Evolutionary conservation across 768 basidiomycete genomes (phyloP).

Genomic region (Ramaria rubella): DNA sequence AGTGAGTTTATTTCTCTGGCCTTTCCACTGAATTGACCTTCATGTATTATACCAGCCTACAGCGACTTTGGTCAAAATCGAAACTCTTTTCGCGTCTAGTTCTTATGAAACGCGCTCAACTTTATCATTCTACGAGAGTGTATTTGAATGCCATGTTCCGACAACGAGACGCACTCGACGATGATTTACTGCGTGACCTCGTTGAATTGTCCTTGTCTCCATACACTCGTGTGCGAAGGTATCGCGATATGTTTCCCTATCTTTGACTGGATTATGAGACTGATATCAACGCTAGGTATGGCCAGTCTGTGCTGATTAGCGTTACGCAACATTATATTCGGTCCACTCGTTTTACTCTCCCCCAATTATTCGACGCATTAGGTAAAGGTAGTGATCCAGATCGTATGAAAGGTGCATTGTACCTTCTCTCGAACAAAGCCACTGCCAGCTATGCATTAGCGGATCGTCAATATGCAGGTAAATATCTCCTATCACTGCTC

Average conservation of each 20-base stretch:
- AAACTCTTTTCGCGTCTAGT: conserved; percentile 70
- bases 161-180: conserved; percentile 66
- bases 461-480: conserved; percentile 49
- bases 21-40: conserved; percentile 1
- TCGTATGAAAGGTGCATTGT: conserved; percentile 32
- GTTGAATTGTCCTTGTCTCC: conserved; percentile 72
- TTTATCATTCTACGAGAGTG: conserved; percentile 68
- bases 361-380: conserved; percentile 15
- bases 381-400: conserved; percentile 22
- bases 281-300: conserved; percentile 44
- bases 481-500: conserved; percentile 56
- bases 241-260: conserved; percentile 2
- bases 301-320: conserved; percentile 58
- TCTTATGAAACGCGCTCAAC: conserved; percentile 69
- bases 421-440: conserved; percentile 58
- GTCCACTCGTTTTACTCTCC: conserved; percentile 57
- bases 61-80: conserved; percentile 64
- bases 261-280: background rate
- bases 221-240: conserved; percentile 75
- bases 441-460: conserved; percentile 5
- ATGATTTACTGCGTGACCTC: conserved; percentile 58
- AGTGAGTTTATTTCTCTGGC: conserved; percentile 36
- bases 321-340: conserved; percentile 60
- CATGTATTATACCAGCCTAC: conserved; percentile 35
- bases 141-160: conserved; percentile 76